These are phyloP conservation scores for Sporothrix brasiliensis DNA, from an alignment of 2,329 filamentous ascomycete genomes.

Conservation along the genomic window DNA sequence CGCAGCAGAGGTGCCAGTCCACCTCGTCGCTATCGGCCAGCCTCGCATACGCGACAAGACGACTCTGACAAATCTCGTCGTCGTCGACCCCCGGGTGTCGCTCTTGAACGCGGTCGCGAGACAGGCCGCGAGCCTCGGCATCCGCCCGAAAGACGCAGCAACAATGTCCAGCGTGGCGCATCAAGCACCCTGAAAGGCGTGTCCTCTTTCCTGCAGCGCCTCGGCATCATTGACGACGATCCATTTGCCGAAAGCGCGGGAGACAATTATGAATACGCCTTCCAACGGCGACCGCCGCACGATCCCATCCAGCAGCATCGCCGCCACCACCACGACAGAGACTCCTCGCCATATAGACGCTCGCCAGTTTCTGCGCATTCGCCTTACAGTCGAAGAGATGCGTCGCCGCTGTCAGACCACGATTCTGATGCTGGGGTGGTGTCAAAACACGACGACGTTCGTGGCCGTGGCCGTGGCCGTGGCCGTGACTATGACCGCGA, in stretches of 20 bases:
- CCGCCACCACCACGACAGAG: not conserved
- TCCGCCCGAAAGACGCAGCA: not conserved
- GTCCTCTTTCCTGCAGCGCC: not conserved
- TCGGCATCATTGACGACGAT: slow-evolving; percentile 4
- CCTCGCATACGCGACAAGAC: not conserved
- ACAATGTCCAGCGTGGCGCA: not conserved
- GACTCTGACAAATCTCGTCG: not conserved
- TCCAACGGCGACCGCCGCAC: not conserved
- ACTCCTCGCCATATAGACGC: not conserved
- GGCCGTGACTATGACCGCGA: not conserved
- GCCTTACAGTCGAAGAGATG: not conserved
- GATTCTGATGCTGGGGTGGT: not conserved
- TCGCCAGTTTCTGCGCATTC: not conserved
- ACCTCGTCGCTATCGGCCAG: not conserved
- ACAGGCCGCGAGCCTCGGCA: not conserved
- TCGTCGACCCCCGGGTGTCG: not conserved
- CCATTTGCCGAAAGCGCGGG: not conserved
- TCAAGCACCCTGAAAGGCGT: not conserved
- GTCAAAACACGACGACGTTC: not conserved
- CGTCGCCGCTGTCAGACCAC: not conserved
- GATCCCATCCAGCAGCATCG: not conserved
- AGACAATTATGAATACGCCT: not conserved
- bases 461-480: too few species aligned
- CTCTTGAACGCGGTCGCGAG: not conserved
- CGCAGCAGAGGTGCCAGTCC: not conserved